These are phyloP conservation scores for Cryptosporidium bovis DNA, from an alignment of 169 alveolate genomes.

Conservation along the genomic window DNA sequence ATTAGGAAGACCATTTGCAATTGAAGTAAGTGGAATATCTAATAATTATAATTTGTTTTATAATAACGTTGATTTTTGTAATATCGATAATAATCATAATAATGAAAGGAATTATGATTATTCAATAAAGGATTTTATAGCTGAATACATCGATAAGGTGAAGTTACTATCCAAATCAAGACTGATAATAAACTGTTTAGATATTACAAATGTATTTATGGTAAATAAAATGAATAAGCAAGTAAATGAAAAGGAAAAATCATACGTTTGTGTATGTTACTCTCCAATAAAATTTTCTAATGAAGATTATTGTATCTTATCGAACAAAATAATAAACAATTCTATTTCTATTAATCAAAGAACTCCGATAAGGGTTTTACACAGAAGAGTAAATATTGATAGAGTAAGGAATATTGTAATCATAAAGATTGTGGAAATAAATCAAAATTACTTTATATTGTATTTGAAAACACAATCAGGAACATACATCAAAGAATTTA, in stretches of 20 bases:
- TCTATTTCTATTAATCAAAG: slow-evolving; percentile 79
- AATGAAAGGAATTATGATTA: not conserved
- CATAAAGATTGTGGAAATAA: slow-evolving; percentile 81
- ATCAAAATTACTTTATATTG: slow-evolving; percentile 85
- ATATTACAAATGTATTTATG: slow-evolving; percentile 76
- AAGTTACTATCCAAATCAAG: slow-evolving; percentile 14
- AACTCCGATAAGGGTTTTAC: slow-evolving; percentile 91
- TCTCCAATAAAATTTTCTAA: slow-evolving; percentile 69
- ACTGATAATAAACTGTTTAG: slow-evolving; percentile 76
- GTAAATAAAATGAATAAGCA: slow-evolving; percentile 81
- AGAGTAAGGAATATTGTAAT: slow-evolving; percentile 83
- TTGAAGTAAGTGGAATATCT: slow-evolving; percentile 82
- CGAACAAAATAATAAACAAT: slow-evolving; percentile 64
- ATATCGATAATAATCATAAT: not conserved
- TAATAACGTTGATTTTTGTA: not conserved
- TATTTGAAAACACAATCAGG: slow-evolving; percentile 88
- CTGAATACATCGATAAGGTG: slow-evolving; percentile 2
- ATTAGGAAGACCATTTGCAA: slow-evolving; percentile 88
- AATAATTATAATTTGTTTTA: slow-evolving; percentile 54
- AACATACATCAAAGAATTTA: slow-evolving; percentile 91
- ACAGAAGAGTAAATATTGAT: slow-evolving; percentile 85
- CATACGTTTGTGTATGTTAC: slow-evolving; percentile 84
- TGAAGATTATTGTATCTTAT: slow-evolving; percentile 76
- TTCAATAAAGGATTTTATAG: slow-evolving; percentile 46
- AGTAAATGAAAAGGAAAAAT: slow-evolving; percentile 82